phyloP scores from a whole-genome alignment of 495 filamentous ascomycete genomes.

The Friedmanniomyces simplex region DNA sequence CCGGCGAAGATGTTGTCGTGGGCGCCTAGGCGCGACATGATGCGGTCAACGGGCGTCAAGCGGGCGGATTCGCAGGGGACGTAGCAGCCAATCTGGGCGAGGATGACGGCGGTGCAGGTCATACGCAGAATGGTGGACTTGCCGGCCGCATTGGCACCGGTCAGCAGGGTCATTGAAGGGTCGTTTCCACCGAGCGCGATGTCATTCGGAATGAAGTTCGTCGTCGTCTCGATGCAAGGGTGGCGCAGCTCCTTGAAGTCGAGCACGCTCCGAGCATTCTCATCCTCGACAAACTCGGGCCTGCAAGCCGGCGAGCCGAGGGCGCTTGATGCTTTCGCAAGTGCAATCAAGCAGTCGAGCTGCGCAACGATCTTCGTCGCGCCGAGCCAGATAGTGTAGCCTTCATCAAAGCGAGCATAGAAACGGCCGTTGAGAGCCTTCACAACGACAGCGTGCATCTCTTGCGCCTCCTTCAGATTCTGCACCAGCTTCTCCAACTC shows the following conservation, averaged over 20 bases:
- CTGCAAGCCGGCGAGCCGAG: slow-evolving; percentile 83
- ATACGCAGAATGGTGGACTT: slow-evolving; percentile 98
- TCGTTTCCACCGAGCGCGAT: slow-evolving; percentile 69
- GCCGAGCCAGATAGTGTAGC: slow-evolving; percentile 79
- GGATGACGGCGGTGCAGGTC: slow-evolving; percentile 94
- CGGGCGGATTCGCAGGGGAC: slow-evolving; percentile 72
- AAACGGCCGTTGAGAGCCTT: slow-evolving; percentile 78
- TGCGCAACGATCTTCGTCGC: slow-evolving; percentile 81
- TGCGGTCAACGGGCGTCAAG: slow-evolving; percentile 89
- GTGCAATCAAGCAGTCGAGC: slow-evolving; percentile 86
- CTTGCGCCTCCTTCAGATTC: slow-evolving; percentile 82
- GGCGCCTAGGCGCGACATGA: slow-evolving; percentile 97
- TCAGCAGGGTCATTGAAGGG: slow-evolving; percentile 82
- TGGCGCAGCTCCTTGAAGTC: slow-evolving; percentile 90
- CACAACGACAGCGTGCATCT: slow-evolving; percentile 85
- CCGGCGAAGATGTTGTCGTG: slow-evolving; percentile 99
- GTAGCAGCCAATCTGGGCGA: slow-evolving; percentile 97
- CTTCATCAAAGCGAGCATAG: slow-evolving; percentile 75
- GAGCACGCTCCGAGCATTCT: slow-evolving; percentile 58
- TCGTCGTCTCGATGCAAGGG: slow-evolving; percentile 79
- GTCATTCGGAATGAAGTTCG: slow-evolving; percentile 96
- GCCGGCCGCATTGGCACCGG: slow-evolving; percentile 93
- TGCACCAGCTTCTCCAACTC: slow-evolving; percentile 73
- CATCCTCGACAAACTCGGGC: slow-evolving; percentile 71
- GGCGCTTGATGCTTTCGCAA: slow-evolving; percentile 75